Percentiles rank a stretch among this genome's conserved stretches.
These are phyloP conservation scores for Nidularia sp. DNA, from an alignment of 768 basidiomycete species.

Conservation along the genomic window DNA sequence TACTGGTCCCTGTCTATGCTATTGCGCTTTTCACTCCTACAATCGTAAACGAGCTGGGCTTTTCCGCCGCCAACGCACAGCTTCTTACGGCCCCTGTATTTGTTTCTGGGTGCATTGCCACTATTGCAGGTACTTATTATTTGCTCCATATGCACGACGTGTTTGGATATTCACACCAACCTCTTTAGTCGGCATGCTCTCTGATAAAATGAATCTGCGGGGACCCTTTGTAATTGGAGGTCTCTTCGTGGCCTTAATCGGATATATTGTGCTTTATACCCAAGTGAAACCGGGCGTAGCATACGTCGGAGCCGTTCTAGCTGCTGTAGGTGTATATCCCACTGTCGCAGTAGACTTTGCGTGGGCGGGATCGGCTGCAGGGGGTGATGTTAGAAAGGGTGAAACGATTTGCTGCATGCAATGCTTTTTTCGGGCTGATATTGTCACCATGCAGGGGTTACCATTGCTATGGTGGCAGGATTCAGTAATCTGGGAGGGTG, in stretches of 20 bases:
- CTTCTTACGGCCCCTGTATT: not conserved
- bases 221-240: not conserved
- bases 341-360: not conserved
- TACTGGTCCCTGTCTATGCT: not conserved
- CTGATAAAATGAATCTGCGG: not conserved
- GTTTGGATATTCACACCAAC: no score
- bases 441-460: not conserved
- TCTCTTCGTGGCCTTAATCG: not conserved
- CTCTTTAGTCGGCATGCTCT: not conserved
- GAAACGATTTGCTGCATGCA: no score
- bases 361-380: not conserved
- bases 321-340: not conserved
- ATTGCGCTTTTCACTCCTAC: not conserved
- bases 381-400: not conserved
- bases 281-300: not conserved
- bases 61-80: not conserved
- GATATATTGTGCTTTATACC: not conserved
- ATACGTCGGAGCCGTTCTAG: not conserved
- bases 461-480: not conserved
- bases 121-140: not conserved
- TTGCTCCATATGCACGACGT: no score
- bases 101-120: not conserved
- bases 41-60: not conserved
- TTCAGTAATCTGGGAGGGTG: not conserved
- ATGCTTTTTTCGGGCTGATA: no score